phyloP scores from a whole-genome alignment of 257 asterid genomes.

The Striga asiatica region DNA sequence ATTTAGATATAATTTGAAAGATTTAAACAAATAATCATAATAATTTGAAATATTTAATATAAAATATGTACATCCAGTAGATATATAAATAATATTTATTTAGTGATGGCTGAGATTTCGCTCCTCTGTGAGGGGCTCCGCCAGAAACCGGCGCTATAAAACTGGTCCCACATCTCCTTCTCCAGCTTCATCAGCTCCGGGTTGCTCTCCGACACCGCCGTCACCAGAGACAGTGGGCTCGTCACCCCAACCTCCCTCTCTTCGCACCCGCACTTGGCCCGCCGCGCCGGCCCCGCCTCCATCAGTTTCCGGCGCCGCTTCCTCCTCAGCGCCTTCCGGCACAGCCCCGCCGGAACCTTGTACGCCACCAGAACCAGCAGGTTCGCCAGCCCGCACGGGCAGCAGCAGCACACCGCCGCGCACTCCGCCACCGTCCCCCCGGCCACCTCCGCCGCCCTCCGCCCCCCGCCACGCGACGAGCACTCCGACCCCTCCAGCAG shows the following conservation, averaged over 20 bases:
- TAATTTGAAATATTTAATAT: no score
- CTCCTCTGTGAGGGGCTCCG: conserved; percentile 53
- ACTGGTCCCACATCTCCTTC: conserved; percentile 63
- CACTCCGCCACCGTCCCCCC: conserved; percentile 77
- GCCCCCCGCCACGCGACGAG: conserved; percentile 23
- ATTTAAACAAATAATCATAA: no score
- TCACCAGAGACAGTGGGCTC: conserved; percentile 12
- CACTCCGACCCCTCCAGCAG: conserved; percentile 23
- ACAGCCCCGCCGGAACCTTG: conserved; percentile 66
- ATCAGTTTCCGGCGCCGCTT: conserved; percentile 27
- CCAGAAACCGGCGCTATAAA: conserved; percentile 79
- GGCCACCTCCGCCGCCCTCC: conserved; percentile 54
- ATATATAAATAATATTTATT: no score
- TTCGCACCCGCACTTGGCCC: conserved; percentile 22
- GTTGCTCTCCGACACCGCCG: conserved; percentile 16
- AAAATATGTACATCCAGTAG: no score
- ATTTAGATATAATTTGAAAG: no score
- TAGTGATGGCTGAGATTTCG: conserved; percentile 16
- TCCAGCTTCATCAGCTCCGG: conserved; percentile 40
- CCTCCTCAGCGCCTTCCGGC: conserved; percentile 43
- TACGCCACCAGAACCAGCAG: conserved; percentile 50
- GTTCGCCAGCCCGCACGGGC: conserved; percentile 52
- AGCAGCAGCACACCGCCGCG: conserved; percentile 83
- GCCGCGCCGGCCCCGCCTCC: conserved; percentile 30
- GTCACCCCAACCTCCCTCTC: conserved; percentile 18